Base-by-base conservation (phyloP, 2,329 filamentous ascomycete genomes). In the Arachnomyces sp. region DNA sequence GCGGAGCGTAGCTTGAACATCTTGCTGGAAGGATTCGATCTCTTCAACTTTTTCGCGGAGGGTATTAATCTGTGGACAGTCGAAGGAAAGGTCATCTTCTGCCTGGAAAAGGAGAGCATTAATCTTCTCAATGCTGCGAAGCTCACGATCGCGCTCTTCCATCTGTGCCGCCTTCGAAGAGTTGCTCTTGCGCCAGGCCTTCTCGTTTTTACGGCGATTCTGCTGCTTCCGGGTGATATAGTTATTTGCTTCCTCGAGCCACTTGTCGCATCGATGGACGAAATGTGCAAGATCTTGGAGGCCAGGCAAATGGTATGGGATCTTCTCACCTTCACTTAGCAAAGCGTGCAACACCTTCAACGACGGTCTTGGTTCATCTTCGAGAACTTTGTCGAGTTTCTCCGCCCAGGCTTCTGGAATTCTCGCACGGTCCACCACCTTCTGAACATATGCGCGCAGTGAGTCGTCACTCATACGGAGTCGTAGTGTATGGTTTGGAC, bases 191-290 rank as follows among this genome's bases (percentile, higher is more conserved):
- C 87, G 84, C 79, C 84, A 92, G 33, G 77, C 78, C 57, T 87
- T 92, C 55, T 95, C 90, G 62, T 84, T 94, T 66, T 96, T 96
- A 46, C 90, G 86, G 47, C 92, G 84, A 57, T 93, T 94, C 65
- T 95, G 90, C 68, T 95, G 90, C 69, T 98, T 98, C 52, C 92
- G 85, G 44, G 92, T 89, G 56, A 89, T 95, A 69, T 93, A 98
- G 59, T 85, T 89, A 55, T 86, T 92, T 49, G 92, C 92, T 67
- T 96, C 90, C 55, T 96, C 92, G 47, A 95, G 87, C 85, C 93
- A 95, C 59, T 94, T 88, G 63, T 95, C 93, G 70, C 92, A 96
- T 55, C 86, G 83, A 53, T 95, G 88, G 61, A 98, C 92, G 67
- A 94, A 98, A 50, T 82, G 78, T 65, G 81, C 84, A 52, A 98